A percentile compares a stretch with the other conserved stretches of the same genome.
Evolutionary conservation across 208 protist species (phyloP).

Genomic region (Leishmania amazonensis): DNA sequence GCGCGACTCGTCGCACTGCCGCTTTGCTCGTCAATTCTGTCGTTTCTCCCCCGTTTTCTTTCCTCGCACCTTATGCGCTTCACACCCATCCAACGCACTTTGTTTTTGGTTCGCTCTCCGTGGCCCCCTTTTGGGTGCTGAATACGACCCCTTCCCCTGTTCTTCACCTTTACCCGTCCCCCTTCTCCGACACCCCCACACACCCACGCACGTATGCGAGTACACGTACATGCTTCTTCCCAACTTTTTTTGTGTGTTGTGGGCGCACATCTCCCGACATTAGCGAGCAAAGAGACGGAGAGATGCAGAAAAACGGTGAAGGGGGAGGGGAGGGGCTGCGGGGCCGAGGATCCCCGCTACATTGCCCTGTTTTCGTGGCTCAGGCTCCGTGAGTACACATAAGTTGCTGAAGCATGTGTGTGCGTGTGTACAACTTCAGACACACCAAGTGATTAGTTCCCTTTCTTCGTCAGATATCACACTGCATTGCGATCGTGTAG

Average conservation of each 20-base stretch:
- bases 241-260: background rate
- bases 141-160: background rate
- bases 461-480: background rate
- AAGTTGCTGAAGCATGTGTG: conserved; percentile 11
- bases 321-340: background rate
- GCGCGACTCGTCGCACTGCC: background rate
- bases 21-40: background rate
- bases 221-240: background rate
- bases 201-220: background rate
- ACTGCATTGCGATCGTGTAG: background rate
- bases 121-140: background rate
- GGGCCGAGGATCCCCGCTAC: background rate
- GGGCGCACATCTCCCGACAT: background rate
- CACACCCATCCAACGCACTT: background rate
- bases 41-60: background rate
- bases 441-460: background rate
- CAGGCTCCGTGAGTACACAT: background rate
- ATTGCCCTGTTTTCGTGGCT: background rate
- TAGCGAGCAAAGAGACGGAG: background rate
- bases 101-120: background rate
- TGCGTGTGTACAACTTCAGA: conserved; percentile 1
- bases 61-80: background rate
- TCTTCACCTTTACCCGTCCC: background rate
- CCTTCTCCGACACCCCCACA: background rate
- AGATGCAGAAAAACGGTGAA: background rate